Conservation (phyloP, 805 yeast species). For the Candida easanensis region DNA sequence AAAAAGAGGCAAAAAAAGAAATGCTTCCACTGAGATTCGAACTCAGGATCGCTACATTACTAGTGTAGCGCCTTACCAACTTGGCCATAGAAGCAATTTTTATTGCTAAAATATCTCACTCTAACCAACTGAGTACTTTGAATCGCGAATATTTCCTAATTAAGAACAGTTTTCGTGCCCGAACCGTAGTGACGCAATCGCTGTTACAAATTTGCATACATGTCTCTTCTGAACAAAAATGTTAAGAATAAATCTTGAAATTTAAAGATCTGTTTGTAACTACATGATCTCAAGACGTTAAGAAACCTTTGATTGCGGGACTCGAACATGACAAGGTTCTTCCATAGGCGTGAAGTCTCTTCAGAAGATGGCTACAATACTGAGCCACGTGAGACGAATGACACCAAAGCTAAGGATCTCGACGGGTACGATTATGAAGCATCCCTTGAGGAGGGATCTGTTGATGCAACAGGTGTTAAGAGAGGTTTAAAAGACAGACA, state of each 20-base stretch:
- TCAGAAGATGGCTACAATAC: not conserved
- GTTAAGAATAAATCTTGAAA: not conserved
- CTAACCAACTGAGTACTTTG: not conserved
- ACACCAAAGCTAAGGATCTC: conserved; percentile 1
- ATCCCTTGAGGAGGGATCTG: not conserved
- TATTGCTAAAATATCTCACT: not conserved
- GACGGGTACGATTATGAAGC: not conserved
- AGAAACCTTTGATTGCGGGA: too few relatives aligned
- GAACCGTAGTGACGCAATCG: conserved; percentile 6
- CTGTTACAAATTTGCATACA: conserved; percentile 8
- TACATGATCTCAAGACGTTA: too few relatives aligned
- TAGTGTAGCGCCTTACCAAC: conserved; percentile 83
- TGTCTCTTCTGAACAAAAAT: not conserved
- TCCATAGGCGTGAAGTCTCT: not conserved
- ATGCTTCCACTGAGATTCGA: conserved; percentile 70
- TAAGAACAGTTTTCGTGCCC: not conserved
- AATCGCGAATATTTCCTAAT: not conserved
- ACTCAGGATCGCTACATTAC: conserved; percentile 82
- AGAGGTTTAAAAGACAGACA: conserved; percentile 50
- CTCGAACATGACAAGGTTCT: not conserved
- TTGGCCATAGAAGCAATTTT: conserved; percentile 48
- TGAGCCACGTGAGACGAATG: not conserved
- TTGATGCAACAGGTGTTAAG: conserved; percentile 33
- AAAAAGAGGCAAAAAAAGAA: conserved; percentile 17
- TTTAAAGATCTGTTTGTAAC: too few relatives aligned